Evolutionary conservation across 768 basidiomycete species (phyloP).

Genomic region (Rhodosporidiobolus odoratus): DNA sequence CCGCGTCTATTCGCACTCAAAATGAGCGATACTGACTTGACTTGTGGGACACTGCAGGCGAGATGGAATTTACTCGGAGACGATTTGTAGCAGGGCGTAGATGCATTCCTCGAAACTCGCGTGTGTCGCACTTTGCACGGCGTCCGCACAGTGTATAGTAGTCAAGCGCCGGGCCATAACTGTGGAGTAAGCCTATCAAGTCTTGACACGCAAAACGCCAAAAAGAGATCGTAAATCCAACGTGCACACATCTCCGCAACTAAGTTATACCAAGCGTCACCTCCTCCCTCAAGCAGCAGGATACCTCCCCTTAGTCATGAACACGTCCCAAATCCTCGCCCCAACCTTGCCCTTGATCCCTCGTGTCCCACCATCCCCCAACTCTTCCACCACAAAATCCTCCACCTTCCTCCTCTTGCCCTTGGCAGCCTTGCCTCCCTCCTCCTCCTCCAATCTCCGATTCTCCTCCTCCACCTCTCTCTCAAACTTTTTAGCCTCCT

Average conservation of each 20-base stretch:
- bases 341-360: constrained; percentile 31
- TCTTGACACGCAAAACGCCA: not conserved
- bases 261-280: not conserved
- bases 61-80: constrained; percentile 32
- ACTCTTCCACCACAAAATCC: constrained; percentile 23
- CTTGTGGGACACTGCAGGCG: no score
- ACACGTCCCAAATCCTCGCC: constrained; percentile 24
- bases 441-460: not conserved
- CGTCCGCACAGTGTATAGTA: not conserved
- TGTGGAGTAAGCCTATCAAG: not conserved
- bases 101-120: not conserved
- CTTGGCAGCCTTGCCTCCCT: not conserved
- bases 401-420: constrained; percentile 29
- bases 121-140: not conserved
- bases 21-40: no score
- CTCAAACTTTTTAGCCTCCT: constrained; percentile 5
- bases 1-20: no score
- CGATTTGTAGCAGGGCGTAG: not conserved
- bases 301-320: constrained; percentile 17
- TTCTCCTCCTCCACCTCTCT: constrained; percentile 23
- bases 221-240: no score
- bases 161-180: no score
- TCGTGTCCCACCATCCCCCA: constrained; percentile 11
- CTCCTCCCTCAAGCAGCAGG: not conserved
- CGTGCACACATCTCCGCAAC: no score